A percentile compares a stretch with the other conserved stretches of the same genome.
These are phyloP conservation scores for Coffea eugenioides DNA, from an alignment of 257 asterid species.

Conservation along the genomic window DNA sequence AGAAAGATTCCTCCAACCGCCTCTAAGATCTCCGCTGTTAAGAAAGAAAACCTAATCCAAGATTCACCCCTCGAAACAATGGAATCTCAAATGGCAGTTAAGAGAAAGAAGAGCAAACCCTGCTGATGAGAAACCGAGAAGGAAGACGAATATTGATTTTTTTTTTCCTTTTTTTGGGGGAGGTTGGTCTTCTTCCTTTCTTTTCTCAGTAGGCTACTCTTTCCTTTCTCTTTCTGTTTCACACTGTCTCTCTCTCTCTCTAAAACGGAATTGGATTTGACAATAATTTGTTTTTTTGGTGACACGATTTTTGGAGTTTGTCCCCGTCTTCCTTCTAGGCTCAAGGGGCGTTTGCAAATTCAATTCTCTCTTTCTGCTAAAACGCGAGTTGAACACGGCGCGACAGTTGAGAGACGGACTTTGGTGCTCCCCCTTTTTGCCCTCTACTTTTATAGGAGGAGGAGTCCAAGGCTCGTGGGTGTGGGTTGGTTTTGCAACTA, in stretches of 20 bases:
- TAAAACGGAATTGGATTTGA: slow-evolving; percentile 7
- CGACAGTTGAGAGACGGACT: slow-evolving; percentile 47
- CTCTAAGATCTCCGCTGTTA: slow-evolving; percentile 10
- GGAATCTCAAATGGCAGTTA: slow-evolving; percentile 8
- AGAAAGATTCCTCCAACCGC: slow-evolving; percentile 3
- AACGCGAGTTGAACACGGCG: slow-evolving; percentile 81
- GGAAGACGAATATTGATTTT: slow-evolving; percentile 7
- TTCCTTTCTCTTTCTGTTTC: slow-evolving; percentile 10
- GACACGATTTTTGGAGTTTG: neutral
- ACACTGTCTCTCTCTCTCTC: slow-evolving; percentile 14
- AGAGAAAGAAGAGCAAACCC: slow-evolving; percentile 3
- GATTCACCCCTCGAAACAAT: neutral
- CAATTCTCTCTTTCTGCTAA: slow-evolving; percentile 27
- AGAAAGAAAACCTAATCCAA: slow-evolving; percentile 11
- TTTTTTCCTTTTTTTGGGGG: neutral
- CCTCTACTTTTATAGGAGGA: neutral
- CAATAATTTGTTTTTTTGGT: neutral
- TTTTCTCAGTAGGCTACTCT: slow-evolving; percentile 1
- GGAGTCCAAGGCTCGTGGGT: neutral
- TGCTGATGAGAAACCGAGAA: slow-evolving; percentile 1
- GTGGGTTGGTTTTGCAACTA: neutral
- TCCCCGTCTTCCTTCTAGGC: neutral
- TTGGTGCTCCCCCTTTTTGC: neutral
- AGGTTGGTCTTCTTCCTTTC: slow-evolving; percentile 19
- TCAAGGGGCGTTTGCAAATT: neutral